Evolutionary conservation across 1,139 yeast species (phyloP).

Genomic region (Williopsis jadinii): DNA sequence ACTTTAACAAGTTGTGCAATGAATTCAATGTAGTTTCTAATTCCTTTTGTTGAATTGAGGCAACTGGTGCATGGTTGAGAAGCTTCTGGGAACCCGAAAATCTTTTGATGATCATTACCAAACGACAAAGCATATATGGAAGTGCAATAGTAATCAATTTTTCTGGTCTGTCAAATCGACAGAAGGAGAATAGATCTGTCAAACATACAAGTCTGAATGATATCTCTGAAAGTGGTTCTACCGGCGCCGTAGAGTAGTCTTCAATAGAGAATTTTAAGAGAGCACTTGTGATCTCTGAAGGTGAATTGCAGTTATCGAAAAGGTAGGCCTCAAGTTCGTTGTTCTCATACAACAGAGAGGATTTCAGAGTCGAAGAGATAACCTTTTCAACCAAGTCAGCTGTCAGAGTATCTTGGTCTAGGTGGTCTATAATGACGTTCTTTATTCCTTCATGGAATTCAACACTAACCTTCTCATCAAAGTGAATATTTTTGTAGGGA

Average conservation of each 20-base stretch:
- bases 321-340: conserved; percentile 38
- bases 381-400: conserved; percentile 34
- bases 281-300: conserved; percentile 24
- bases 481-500: conserved; percentile 22
- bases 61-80: conserved; percentile 45
- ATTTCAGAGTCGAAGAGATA: conserved; percentile 36
- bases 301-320: conserved; percentile 23
- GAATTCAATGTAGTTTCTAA: conserved; percentile 19
- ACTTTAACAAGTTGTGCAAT: too few relatives aligned
- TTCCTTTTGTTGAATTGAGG: conserved; percentile 45
- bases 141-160: conserved; percentile 24
- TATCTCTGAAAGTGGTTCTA: conserved; percentile 30
- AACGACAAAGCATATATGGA: conserved; percentile 40
- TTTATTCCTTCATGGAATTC: conserved; percentile 39
- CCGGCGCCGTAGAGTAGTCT: conserved; percentile 37
- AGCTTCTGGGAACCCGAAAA: conserved; percentile 46
- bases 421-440: conserved; percentile 34
- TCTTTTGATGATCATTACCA: conserved; percentile 43
- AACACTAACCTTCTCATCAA: conserved; percentile 43
- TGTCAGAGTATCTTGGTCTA: conserved; percentile 23
- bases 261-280: conserved; percentile 29
- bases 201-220: conserved; percentile 41
- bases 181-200: conserved; percentile 35
- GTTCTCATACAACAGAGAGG: conserved; percentile 45
- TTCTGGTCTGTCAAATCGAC: conserved; percentile 10